Evolutionary conservation across 805 yeast genomes (phyloP).

Genomic region (Candida maesae): DNA sequence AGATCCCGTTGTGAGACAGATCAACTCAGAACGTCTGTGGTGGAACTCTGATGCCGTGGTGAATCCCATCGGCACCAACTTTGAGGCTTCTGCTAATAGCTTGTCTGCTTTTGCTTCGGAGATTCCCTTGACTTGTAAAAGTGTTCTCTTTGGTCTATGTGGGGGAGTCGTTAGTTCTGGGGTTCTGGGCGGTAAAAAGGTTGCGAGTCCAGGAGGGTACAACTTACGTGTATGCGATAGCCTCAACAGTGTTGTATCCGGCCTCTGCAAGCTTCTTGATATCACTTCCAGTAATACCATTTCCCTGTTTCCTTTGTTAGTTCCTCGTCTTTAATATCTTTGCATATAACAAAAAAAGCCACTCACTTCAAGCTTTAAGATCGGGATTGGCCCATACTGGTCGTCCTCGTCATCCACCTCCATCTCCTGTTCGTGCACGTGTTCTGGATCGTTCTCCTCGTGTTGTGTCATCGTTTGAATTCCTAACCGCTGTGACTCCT

Average conservation of each 20-base stretch:
- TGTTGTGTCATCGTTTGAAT: slow-evolving; percentile 12
- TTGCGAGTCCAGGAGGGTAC: too few species aligned
- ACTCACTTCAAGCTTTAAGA: slow-evolving; percentile 42
- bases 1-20: slow-evolving; percentile 93
- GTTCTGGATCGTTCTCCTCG: slow-evolving; percentile 12
- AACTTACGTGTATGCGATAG: slow-evolving; percentile 76
- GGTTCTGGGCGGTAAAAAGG: not conserved
- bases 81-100: slow-evolving; percentile 75
- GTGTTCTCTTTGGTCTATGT: slow-evolving; percentile 71
- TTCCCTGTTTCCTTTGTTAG: slow-evolving; percentile 42
- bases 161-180: slow-evolving; percentile 7
- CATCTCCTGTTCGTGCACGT: slow-evolving; percentile 10
- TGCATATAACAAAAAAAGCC: not conserved
- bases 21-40: slow-evolving; percentile 81
- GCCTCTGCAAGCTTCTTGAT: slow-evolving; percentile 74
- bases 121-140: slow-evolving; percentile 81
- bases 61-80: slow-evolving; percentile 91
- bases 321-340: not conserved
- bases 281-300: slow-evolving; percentile 81
- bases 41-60: slow-evolving; percentile 96
- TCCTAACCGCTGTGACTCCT: not conserved
- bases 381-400: slow-evolving; percentile 53
- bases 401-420: slow-evolving; percentile 46
- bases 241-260: slow-evolving; percentile 86
- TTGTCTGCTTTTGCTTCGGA: slow-evolving; percentile 94